A percentile compares a stretch with the other conserved stretches of the same genome.
These are phyloP conservation scores for Salvia sclarea DNA, from an alignment of 305 asterid genomes.

Conservation along the genomic window DNA sequence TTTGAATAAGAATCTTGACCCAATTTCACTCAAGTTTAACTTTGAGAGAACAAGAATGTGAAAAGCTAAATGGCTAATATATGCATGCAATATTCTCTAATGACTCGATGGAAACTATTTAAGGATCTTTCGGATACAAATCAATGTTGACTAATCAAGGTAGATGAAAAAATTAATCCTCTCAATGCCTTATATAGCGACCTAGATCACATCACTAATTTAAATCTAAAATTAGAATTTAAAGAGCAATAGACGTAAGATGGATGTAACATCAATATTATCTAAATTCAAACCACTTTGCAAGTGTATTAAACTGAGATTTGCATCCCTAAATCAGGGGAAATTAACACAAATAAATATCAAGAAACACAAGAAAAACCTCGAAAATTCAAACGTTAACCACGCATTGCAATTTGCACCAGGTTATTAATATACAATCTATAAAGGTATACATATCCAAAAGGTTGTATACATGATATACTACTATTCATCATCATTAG, in stretches of 20 bases:
- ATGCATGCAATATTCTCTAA: too few relatives aligned
- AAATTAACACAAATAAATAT: too few relatives aligned
- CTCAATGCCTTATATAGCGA: too few relatives aligned
- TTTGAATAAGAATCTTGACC: too few relatives aligned
- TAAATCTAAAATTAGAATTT: not conserved
- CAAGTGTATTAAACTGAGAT: not conserved
- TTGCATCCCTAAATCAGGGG: not conserved
- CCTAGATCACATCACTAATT: not conserved
- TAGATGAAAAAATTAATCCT: not conserved
- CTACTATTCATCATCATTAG: slow-evolving; percentile 29
- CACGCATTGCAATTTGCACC: slow-evolving; percentile 12
- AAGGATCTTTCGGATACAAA: too few relatives aligned
- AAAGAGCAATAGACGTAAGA: too few relatives aligned
- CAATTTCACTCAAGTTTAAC: too few relatives aligned
- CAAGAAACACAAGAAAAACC: not conserved
- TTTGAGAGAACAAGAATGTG: too few relatives aligned
- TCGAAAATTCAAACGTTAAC: slow-evolving; percentile 16
- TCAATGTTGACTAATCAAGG: too few relatives aligned
- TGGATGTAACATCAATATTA: too few relatives aligned
- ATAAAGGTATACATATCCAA: slow-evolving; percentile 15
- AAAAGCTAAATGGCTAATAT: too few relatives aligned
- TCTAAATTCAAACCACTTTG: not conserved
- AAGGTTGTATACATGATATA: slow-evolving; percentile 29
- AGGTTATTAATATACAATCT: slow-evolving; percentile 28
- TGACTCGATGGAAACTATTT: too few relatives aligned